Conservation (phyloP, 352 stramenopile species). For the Pythium biforme region DNA sequence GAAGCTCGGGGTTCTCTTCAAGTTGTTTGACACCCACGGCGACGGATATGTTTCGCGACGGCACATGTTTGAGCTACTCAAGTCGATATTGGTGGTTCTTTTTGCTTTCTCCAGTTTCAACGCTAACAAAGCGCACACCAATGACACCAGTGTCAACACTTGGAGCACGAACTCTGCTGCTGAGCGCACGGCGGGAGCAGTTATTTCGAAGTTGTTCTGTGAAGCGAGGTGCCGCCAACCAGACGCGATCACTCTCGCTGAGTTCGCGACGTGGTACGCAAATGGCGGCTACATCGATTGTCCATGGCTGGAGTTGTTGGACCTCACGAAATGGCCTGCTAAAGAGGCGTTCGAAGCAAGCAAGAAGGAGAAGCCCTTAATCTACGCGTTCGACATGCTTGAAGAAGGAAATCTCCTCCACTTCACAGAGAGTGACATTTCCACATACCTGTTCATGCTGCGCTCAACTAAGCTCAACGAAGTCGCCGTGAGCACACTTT, state of each 20-base stretch:
- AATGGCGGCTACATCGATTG: conserved; percentile 92
- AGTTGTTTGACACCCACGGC: conserved; percentile 66
- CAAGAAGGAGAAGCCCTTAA: conserved; percentile 79
- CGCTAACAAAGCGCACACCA: conserved; percentile 52
- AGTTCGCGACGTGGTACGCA: conserved; percentile 97
- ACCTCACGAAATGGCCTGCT: conserved; percentile 94
- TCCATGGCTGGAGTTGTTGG: conserved; percentile 95
- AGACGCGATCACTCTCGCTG: conserved; percentile 88
- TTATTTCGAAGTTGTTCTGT: conserved; percentile 90
- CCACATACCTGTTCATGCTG: conserved; percentile 83
- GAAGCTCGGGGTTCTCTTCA: conserved; percentile 91
- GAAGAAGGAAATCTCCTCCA: conserved; percentile 84
- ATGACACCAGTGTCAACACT: conserved; percentile 57
- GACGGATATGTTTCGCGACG: conserved; percentile 66
- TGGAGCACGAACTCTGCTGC: conserved; percentile 83
- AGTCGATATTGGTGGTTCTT: conserved; percentile 74
- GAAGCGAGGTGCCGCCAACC: conserved; percentile 58
- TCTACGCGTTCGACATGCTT: conserved; percentile 85
- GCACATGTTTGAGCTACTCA: conserved; percentile 80
- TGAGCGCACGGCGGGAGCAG: conserved; percentile 81
- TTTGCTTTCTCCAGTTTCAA: conserved; percentile 87
- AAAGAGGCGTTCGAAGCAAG: conserved; percentile 87
- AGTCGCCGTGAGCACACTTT: conserved; percentile 73
- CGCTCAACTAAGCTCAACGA: conserved; percentile 75
- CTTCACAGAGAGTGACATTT: conserved; percentile 84